Evolutionary conservation across 495 filamentous ascomycete genomes (phyloP).

Genomic region (Neurospora sp.): DNA sequence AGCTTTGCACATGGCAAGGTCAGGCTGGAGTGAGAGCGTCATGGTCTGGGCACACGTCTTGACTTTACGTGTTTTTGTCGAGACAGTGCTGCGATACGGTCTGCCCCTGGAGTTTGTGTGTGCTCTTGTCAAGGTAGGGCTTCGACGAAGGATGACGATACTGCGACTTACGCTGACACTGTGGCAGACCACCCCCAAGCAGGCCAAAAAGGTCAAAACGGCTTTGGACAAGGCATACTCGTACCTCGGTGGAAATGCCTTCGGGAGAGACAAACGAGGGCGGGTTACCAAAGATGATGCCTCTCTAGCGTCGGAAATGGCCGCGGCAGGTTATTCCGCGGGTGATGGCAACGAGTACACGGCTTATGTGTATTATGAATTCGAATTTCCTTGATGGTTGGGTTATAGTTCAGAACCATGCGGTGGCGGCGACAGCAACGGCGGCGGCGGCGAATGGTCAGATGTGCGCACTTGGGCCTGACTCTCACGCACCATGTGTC

Average conservation of each 20-base stretch:
- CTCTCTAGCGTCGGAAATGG: conserved; percentile 65
- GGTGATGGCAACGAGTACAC: conserved; percentile 79
- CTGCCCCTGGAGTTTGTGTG: conserved; percentile 81
- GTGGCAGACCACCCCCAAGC: conserved; percentile 69
- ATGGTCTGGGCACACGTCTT: conserved; percentile 93
- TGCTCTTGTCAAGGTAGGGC: conserved; percentile 69
- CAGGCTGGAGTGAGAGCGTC: conserved; percentile 84
- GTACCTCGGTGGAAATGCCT: conserved; percentile 90
- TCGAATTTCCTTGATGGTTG: conserved; percentile 50
- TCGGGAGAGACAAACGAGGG: conserved; percentile 89
- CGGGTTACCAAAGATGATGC: conserved; percentile 80
- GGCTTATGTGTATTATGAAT: conserved; percentile 94
- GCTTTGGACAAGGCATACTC: conserved; percentile 79
- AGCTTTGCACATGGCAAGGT: conserved; percentile 73
- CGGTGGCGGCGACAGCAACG: not conserved
- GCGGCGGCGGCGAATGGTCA: not conserved
- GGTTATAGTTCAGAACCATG: not conserved
- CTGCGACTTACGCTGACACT: conserved; percentile 10
- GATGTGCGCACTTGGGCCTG: not conserved
- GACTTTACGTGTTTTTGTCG: conserved; percentile 87
- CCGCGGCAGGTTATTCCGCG: conserved; percentile 46
- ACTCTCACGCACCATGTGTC: not conserved
- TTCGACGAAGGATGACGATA: too few species aligned
- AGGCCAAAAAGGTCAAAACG: conserved; percentile 67
- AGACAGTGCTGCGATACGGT: conserved; percentile 91